These are phyloP conservation scores for Earliella scabrosa DNA, from an alignment of 1,284 basidiomycete species.

Conservation along the genomic window DNA sequence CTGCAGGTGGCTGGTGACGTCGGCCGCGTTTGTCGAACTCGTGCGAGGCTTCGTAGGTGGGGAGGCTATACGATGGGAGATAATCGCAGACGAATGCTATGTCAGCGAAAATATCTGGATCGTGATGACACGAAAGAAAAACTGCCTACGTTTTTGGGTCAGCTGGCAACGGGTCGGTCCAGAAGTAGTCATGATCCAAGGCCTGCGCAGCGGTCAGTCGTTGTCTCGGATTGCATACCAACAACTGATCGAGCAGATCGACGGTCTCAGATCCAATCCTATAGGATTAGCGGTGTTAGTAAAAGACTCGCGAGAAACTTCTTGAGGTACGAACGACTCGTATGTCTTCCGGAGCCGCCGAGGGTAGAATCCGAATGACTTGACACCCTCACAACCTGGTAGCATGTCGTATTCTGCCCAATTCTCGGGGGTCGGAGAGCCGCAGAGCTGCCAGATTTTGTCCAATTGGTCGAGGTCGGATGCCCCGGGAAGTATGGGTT, in stretches of 20 bases:
- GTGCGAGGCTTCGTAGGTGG: slow-evolving; percentile 80
- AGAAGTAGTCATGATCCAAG: slow-evolving; percentile 92
- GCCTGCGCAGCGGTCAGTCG: slow-evolving; percentile 90
- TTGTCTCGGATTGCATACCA: slow-evolving; percentile 91
- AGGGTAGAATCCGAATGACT: slow-evolving; percentile 54
- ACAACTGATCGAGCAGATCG: slow-evolving; percentile 90
- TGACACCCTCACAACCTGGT: slow-evolving; percentile 83
- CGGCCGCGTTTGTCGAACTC: slow-evolving; percentile 83
- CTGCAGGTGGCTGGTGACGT: slow-evolving; percentile 41
- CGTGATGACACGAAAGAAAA: background rate
- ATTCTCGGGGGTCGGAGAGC: slow-evolving; percentile 79
- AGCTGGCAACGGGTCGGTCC: slow-evolving; percentile 85
- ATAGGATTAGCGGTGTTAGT: slow-evolving; percentile 15
- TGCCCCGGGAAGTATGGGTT: slow-evolving; percentile 88
- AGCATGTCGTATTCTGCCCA: slow-evolving; percentile 85
- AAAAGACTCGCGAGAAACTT: slow-evolving; percentile 1
- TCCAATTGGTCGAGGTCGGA: slow-evolving; percentile 92
- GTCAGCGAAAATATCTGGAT: background rate
- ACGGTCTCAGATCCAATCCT: slow-evolving; percentile 77
- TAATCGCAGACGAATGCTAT: background rate
- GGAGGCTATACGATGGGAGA: slow-evolving; percentile 52
- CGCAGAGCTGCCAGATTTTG: slow-evolving; percentile 90
- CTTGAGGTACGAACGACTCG: slow-evolving; percentile 60
- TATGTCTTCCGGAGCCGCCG: slow-evolving; percentile 62
- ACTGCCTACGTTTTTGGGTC: slow-evolving; percentile 75